Evolutionary conservation across 2,329 filamentous ascomycete species (phyloP), one percentile per base, ranked within the genome.

Genomic region (Aspergillus ochraceus): DNA sequence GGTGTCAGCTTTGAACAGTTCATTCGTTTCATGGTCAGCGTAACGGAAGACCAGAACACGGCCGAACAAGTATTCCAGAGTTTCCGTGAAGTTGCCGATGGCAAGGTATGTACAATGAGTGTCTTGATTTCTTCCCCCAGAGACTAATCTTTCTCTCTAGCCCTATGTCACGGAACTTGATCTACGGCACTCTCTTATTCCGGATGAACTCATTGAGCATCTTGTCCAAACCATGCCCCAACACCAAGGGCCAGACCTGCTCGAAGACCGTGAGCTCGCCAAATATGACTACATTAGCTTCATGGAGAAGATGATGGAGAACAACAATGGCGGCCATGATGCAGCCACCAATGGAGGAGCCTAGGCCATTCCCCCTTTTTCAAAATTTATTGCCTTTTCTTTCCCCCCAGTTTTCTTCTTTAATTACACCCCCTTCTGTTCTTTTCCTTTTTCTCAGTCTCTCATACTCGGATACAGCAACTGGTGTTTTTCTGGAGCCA

Each of bases 81-180:
- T 64, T 99, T 99, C 86, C 88, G 89, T 59, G 95, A 99, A 78
- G 95, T 99, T 50, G 95, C 95, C 19, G 95, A 99, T 79, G 95
- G 95, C 66, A 99, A 99, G 80, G 84, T 85, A 74, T 67, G 81
- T 65, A n/a, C 17, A n/a, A 42, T 53, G 49, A 17, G 58, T 39
- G 45, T 14, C 29, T 52, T 56, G 22, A 45, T 20, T 32, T 36
- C 29, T 30, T 26, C 17, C n/a, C 39, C 17, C 39, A 30, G 29
- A 10, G 22, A 52, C 66, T 19, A 65, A 60, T 59, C 46, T 59
- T 57, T 52, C 55, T 51, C 22, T 54, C 46, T 60, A 86, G 83
- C 93, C 94, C 11, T 99, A 99, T 75, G 95, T 99, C 46, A 99
- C 95, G 5, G 95, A 99, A 79, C 90, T 99, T 81, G 95, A 99